phyloP scores from a whole-genome alignment of 805 yeast species.

The Candida orba region DNA sequence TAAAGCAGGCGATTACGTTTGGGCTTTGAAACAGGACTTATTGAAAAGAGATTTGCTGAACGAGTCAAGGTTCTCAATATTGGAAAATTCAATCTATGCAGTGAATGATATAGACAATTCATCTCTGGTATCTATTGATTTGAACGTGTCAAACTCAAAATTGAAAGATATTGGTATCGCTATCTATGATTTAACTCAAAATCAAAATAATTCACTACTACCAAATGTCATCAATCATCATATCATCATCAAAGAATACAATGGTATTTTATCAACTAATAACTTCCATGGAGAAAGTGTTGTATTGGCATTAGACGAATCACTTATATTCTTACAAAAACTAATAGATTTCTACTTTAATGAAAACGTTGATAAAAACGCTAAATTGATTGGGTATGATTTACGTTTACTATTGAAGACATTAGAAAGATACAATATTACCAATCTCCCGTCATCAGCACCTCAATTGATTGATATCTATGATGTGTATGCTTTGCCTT shows the following conservation, averaged over 20 bases:
- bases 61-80: neutral
- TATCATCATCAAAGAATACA: constrained; percentile 13
- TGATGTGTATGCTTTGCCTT: constrained; percentile 12
- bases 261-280: constrained; percentile 18
- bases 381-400: neutral
- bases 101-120: constrained; percentile 3
- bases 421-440: neutral
- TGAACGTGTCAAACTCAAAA: neutral
- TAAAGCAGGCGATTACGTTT: constrained; percentile 7
- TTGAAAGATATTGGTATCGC: constrained; percentile 9
- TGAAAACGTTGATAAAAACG: neutral
- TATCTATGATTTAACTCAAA: neutral
- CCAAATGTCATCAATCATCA: constrained; percentile 6
- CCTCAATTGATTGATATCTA: constrained; percentile 7
- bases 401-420: neutral
- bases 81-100: constrained; percentile 1
- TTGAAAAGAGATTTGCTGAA: neutral
- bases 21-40: constrained; percentile 5
- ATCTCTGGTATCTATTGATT: constrained; percentile 3
- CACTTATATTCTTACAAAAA: neutral
- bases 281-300: constrained; percentile 16
- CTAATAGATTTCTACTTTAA: neutral
- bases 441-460: neutral
- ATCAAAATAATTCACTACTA: neutral
- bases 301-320: constrained; percentile 7